Percentiles rank a stretch among this genome's conserved stretches.
These are phyloP conservation scores for Elongisporangium undulatum DNA, from an alignment of 352 stramenopile species.

Conservation along the genomic window DNA sequence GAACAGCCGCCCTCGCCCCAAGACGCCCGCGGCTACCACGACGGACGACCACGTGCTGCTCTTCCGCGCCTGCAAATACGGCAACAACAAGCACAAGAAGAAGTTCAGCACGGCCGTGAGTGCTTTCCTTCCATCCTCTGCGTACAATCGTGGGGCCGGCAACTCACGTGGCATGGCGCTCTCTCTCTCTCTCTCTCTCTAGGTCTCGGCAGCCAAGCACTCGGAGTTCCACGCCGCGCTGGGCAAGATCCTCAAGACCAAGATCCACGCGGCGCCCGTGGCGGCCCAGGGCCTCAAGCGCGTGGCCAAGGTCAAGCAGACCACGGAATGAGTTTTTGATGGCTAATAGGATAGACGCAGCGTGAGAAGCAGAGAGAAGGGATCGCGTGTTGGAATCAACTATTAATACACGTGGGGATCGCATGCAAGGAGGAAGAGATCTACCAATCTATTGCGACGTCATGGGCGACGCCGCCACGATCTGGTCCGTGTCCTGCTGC, in stretches of 20 bases:
- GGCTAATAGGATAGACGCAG: neutral
- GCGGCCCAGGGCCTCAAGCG: constrained; percentile 20
- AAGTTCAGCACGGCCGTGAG: constrained; percentile 76
- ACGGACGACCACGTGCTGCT: constrained; percentile 58
- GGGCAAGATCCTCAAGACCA: constrained; percentile 68
- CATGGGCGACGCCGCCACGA: constrained; percentile 44
- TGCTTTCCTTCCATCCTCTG: neutral
- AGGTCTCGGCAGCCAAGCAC: constrained; percentile 60
- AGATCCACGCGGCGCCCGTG: constrained; percentile 38
- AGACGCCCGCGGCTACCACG: constrained; percentile 20
- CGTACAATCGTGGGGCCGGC: constrained; percentile 1
- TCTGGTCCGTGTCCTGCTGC: constrained; percentile 35
- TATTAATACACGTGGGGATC: neutral
- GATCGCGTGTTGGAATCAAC: neutral
- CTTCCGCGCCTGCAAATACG: constrained; percentile 72
- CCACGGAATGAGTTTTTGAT: constrained; percentile 31
- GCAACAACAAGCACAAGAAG: constrained; percentile 87
- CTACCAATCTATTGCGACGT: constrained; percentile 12
- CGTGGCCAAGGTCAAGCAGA: constrained; percentile 57
- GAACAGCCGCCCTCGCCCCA: constrained; percentile 29
- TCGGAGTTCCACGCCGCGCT: constrained; percentile 64
- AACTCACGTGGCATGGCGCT: no score
- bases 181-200: neutral
- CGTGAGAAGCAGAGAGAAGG: neutral
- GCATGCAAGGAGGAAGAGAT: neutral